Conservation (phyloP, 1,284 basidiomycete species). For the Moniliella sp. region DNA sequence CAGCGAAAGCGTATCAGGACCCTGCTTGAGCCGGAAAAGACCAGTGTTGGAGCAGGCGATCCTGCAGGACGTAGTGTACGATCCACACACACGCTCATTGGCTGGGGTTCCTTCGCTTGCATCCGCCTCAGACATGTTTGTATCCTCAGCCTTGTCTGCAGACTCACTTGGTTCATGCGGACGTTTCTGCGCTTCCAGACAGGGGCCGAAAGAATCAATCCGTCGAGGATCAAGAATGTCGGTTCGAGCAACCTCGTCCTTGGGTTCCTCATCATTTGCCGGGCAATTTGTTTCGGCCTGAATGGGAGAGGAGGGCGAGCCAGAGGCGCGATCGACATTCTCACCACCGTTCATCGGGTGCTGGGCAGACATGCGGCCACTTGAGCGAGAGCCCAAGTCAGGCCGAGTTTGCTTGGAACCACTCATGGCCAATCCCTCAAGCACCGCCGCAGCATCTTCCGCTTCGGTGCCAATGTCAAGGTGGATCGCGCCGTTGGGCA, state of each 20-base stretch:
- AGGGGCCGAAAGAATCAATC: background rate
- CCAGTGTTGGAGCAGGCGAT: constrained; percentile 1
- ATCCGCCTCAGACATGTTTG: no score
- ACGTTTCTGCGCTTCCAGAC: background rate
- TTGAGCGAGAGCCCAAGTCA: no score
- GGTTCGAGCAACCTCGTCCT: constrained; percentile 2
- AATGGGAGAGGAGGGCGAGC: no score
- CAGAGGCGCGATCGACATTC: no score
- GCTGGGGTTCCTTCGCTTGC: no score
- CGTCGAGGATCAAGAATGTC: background rate
- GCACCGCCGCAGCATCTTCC: constrained; percentile 24
- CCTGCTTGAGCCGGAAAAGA: constrained; percentile 14
- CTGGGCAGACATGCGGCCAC: background rate
- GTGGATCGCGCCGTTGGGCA: constrained; percentile 4
- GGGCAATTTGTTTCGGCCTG: no score
- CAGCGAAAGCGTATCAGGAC: constrained; percentile 21
- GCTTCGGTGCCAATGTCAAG: constrained; percentile 23
- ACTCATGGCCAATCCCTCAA: constrained; percentile 27
- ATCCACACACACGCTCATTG: no score
- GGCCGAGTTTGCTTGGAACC: no score
- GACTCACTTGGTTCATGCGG: no score
- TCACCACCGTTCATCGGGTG: no score
- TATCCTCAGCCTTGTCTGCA: no score
- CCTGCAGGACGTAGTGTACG: constrained; percentile 2
- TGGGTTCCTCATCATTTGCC: constrained; percentile 3